Conservation (phyloP, 2,329 filamentous ascomycete species). For the Colletotrichum sublineola region DNA sequence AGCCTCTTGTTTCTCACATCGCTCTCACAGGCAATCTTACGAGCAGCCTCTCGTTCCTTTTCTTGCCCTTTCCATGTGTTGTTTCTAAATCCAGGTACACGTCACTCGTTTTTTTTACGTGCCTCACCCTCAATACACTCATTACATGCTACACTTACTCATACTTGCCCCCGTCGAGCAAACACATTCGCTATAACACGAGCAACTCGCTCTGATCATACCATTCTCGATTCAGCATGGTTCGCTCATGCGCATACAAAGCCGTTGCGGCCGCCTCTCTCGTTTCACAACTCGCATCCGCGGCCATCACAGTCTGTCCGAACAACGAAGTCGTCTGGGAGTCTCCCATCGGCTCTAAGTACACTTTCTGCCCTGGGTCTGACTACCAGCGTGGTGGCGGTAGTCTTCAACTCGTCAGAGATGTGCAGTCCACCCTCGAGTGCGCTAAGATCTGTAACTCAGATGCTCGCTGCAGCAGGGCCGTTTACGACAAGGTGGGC, state of each 20-base stretch:
- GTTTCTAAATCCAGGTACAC: conserved; percentile 12
- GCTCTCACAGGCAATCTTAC: background rate
- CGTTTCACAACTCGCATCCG: conserved; percentile 32
- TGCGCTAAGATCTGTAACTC: conserved; percentile 39
- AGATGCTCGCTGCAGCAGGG: conserved; percentile 35
- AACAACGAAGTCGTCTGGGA: conserved; percentile 34
- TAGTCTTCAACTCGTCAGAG: conserved; percentile 27
- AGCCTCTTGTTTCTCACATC: background rate
- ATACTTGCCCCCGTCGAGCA: conserved; percentile 11
- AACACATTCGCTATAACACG: conserved; percentile 9
- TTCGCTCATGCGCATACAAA: conserved; percentile 27
- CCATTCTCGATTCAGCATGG: background rate
- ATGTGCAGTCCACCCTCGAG: conserved; percentile 29
- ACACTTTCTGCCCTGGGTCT: conserved; percentile 40
- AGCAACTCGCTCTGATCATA: background rate
- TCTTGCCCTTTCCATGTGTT: conserved; percentile 9
- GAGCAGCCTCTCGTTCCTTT: conserved; percentile 21
- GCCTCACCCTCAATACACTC: conserved; percentile 1
- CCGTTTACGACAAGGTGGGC: conserved; percentile 40
- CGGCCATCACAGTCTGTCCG: conserved; percentile 38
- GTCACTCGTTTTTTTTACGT: conserved; percentile 21
- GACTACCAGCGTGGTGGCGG: conserved; percentile 37
- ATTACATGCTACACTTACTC: conserved; percentile 6
- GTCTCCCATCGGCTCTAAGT: conserved; percentile 35
- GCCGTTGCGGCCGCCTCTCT: conserved; percentile 34